phyloP scores from a whole-genome alignment of 176 grass and related monocot genomes.

The Cocos nucifera region DNA sequence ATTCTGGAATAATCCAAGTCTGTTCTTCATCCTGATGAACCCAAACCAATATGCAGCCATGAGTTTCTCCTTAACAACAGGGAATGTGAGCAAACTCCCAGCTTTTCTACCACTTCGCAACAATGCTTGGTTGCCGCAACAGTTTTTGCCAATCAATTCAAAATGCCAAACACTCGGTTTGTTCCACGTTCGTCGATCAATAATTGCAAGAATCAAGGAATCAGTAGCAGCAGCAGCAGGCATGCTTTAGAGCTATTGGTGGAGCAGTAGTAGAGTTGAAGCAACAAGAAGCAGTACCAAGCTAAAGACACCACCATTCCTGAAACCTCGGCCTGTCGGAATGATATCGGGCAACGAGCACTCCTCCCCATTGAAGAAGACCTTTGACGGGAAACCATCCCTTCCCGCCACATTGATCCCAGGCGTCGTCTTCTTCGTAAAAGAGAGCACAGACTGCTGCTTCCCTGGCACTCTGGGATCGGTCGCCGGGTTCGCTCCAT shows the following conservation, averaged over 20 bases:
- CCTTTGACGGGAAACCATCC: too few relatives aligned
- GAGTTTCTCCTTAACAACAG: background rate
- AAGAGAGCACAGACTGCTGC: slow-evolving; percentile 31
- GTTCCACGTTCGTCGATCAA: slow-evolving; percentile 2
- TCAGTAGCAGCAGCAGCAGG: too few relatives aligned
- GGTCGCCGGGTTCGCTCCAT: slow-evolving; percentile 30
- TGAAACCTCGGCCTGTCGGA: too few relatives aligned
- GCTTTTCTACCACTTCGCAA: background rate
- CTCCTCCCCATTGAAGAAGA: background rate
- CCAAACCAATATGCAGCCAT: background rate
- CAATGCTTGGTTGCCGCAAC: background rate
- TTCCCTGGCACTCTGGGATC: slow-evolving; percentile 74
- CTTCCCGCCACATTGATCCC: background rate
- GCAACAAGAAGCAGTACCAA: too few relatives aligned
- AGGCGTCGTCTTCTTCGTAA: background rate
- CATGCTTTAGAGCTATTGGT: too few relatives aligned
- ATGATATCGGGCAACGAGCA: background rate
- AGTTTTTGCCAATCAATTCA: background rate
- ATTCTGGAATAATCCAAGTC: background rate
- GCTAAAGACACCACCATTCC: too few relatives aligned
- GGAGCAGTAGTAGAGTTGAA: too few relatives aligned
- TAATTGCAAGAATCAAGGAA: too few relatives aligned
- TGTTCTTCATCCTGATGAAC: background rate
- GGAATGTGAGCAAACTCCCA: background rate
- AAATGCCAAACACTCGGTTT: slow-evolving; percentile 22